Evolutionary conservation across 805 yeast genomes (phyloP), one percentile per base, ranked within the genome.

Genomic region (Myxozyma kluyveri): DNA sequence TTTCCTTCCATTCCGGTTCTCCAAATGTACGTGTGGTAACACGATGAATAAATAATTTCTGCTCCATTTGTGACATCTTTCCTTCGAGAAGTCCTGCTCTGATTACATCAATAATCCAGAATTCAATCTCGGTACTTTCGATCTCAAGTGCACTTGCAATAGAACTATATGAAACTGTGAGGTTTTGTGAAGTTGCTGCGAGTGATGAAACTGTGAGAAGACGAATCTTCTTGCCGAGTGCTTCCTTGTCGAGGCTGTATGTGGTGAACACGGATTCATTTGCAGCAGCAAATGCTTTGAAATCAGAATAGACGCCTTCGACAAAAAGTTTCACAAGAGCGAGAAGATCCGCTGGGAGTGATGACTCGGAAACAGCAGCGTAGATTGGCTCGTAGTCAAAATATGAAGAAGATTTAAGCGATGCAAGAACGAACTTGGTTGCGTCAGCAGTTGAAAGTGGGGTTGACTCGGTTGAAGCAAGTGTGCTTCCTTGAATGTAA

Each of bases 61-160:
- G 58, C 41, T 63, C 63, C 32, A 71, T 63, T 63, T 73, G 77
- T 53, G 70, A 65, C 65, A 73, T 67, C 49, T 75, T 68, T 54
- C 77, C 77, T 59, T 69, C 66, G 22, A 73, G 60, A 17, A 73
- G 67, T 4, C 72, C 73, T 2, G 73, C 72, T 50, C 72, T 67
- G 54, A 72, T 69, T 27, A 73, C 70, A 47, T 72, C 74, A 43
- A 73, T 71, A 32, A 72, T 64, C 64, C 73, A 66, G 29, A 63
- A 39, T 63, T 73, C 77, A 22, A 73, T 72, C 37, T 66, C 68
- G 17, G 58, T 58, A 23, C 50, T 65, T 17, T 64, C 54, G 18
- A 72, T 61, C 24, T 62, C 65, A 19, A 71, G 59, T 12, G 66
- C 62, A 17, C 48, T 42, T 18, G 70, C 65, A 47, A 73, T 68